These are phyloP conservation scores for Fraxinus excelsior DNA, from an alignment of 257 asterid species.

Conservation along the genomic window DNA sequence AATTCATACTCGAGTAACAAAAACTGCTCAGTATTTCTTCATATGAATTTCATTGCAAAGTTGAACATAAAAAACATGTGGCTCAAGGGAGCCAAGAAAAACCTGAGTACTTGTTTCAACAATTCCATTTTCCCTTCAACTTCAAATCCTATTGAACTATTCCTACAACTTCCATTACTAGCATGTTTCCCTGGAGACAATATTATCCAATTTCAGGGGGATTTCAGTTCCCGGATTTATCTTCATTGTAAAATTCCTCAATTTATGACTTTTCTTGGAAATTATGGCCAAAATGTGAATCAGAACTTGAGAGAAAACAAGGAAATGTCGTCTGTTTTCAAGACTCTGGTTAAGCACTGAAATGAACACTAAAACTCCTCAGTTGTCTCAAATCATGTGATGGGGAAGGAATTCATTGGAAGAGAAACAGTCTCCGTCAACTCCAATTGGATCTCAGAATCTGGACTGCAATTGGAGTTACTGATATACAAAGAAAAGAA, in stretches of 20 bases:
- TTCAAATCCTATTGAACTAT: slow-evolving; percentile 36
- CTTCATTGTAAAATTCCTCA: slow-evolving; percentile 29
- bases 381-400: slow-evolving; percentile 54
- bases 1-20: background rate
- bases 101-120: slow-evolving; percentile 26
- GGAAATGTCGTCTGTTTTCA: slow-evolving; percentile 48
- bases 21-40: background rate
- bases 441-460: slow-evolving; percentile 43
- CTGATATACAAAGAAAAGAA: slow-evolving; percentile 25
- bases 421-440: slow-evolving; percentile 36
- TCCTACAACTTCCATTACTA: slow-evolving; percentile 20
- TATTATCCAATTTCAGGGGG: slow-evolving; percentile 36
- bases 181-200: slow-evolving; percentile 41
- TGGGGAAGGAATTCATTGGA: slow-evolving; percentile 47
- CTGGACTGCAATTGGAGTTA: slow-evolving; percentile 67
- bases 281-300: slow-evolving; percentile 34
- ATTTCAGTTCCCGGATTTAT: slow-evolving; percentile 30
- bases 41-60: background rate
- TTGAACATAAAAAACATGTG: background rate
- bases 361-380: slow-evolving; percentile 44
- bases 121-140: slow-evolving; percentile 23
- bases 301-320: slow-evolving; percentile 41
- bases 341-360: slow-evolving; percentile 49
- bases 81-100: slow-evolving; percentile 36
- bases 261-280: slow-evolving; percentile 35